Conservation (phyloP, 345 rosid genomes). For the Gossypium raimondii region DNA sequence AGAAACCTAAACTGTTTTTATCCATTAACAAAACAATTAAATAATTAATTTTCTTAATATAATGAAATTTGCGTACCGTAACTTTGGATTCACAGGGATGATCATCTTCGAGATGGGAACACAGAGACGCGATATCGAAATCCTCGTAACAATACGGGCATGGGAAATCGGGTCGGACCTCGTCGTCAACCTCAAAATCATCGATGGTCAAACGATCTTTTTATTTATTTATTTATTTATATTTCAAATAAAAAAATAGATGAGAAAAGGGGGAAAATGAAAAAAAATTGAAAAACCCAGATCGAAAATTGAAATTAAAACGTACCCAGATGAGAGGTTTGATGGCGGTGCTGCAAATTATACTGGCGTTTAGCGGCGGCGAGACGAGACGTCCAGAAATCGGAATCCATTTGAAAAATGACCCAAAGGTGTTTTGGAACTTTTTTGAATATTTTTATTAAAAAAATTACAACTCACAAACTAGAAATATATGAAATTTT, state of each 20-base stretch:
- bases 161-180: slow-evolving; percentile 47
- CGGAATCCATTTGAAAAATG: slow-evolving; percentile 37
- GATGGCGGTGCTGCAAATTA: slow-evolving; percentile 42
- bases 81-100: slow-evolving; percentile 51
- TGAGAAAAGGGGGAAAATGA: neutral
- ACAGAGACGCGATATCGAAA: slow-evolving; percentile 49
- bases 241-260: neutral
- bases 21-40: no score
- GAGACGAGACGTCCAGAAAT: slow-evolving; percentile 58
- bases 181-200: slow-evolving; percentile 59
- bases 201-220: slow-evolving; percentile 51
- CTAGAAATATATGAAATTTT: neutral
- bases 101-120: slow-evolving; percentile 63
- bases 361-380: slow-evolving; percentile 59
- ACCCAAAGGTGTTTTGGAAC: neutral
- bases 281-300: neutral
- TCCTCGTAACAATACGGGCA: slow-evolving; percentile 63
- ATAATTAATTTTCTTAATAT: neutral
- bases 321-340: slow-evolving; percentile 41
- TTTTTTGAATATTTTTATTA: neutral
- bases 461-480: neutral
- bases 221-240: neutral
- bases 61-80: slow-evolving; percentile 30
- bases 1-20: no score
- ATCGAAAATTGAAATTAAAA: neutral